These are phyloP conservation scores for Candida oleophila DNA, from an alignment of 805 yeast genomes.

Conservation along the genomic window DNA sequence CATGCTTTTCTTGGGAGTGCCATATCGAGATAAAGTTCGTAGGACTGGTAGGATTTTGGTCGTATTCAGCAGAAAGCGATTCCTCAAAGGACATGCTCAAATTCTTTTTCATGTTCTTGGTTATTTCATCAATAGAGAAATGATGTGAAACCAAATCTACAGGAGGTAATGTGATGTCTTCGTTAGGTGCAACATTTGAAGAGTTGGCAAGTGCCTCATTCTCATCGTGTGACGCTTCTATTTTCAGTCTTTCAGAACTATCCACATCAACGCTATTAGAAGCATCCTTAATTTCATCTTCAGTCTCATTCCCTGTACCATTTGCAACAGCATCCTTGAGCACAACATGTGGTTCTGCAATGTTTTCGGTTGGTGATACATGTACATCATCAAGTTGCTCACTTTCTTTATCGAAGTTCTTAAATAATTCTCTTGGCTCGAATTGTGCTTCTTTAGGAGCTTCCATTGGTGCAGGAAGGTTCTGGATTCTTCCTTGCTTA, in stretches of 20 bases:
- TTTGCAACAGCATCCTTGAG: background rate
- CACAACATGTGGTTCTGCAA: background rate
- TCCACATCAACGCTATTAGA: background rate
- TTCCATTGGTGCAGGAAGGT: background rate
- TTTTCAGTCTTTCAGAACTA: background rate
- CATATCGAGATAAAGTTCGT: constrained; percentile 38
- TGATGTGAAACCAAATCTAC: constrained; percentile 37
- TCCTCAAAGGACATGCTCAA: constrained; percentile 31
- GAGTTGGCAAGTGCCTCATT: constrained; percentile 42
- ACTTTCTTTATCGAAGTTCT: background rate
- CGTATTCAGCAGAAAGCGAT: constrained; percentile 42
- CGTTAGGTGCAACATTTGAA: constrained; percentile 37
- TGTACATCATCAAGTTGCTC: background rate
- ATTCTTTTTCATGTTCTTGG: constrained; percentile 24
- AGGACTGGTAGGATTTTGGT: constrained; percentile 22
- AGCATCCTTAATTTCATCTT: background rate
- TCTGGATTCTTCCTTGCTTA: background rate
- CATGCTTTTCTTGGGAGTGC: constrained; percentile 36
- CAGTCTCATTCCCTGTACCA: background rate
- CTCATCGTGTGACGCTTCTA: constrained; percentile 10
- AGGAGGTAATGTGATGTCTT: constrained; percentile 34
- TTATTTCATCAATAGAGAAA: constrained; percentile 40
- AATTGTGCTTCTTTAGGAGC: background rate
- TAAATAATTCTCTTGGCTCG: constrained; percentile 1
- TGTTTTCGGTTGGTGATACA: background rate